Base-by-base conservation (phyloP, 257 asterid genomes). In the Asclepias syriaca region DNA sequence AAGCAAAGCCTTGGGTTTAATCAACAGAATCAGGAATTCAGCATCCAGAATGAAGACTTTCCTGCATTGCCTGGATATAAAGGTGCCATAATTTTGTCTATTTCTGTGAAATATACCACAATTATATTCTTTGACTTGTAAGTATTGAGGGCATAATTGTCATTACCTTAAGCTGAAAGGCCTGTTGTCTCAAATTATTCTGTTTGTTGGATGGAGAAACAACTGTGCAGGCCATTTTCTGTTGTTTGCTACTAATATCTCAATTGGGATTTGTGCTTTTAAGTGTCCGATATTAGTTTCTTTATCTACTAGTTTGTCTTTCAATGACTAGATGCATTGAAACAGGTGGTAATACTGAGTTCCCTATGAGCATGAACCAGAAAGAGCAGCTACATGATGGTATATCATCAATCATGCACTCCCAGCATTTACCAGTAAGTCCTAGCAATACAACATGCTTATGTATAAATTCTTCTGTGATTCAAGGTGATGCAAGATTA, bases 31-130 rank as follows among this genome's bases (percentile, higher is more conserved):
- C 97, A 87, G 79, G 97, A 90, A 78, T 92, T 92, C 87, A 90
- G 98, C 84, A 92, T 92, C 80, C 98, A 90, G 77, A 92, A 87
- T 86, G 98, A 92, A 88, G 98, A 92, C 82, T 92, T 92, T 73
- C 97, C 98, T 64, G 97, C 98, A 77, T 85, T 90, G 84, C 96
- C 97, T 13, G 97, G 96, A 81, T 92, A 79, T 78, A 87, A 87
- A 92, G 98, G 98, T 92, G 82, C 50, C 65, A 15, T 34, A 14
- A 16, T 34, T 6, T 63, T 61, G 43, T 63, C 68, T 18, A 37
- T 63, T 32, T 63, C 49, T 34, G 68, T 63, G 27, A 13, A 16
- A 63, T 6, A 37, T 34, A 34, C 8, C 49, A 32, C 19, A 48
- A 34, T 63, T 43, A 34, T 63, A 48, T 63, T 9, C 49, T 63